Evolutionary conservation across 2,329 filamentous ascomycete species (phyloP), one percentile per base, ranked within the genome.

Genomic region (Claviceps pusilla): DNA sequence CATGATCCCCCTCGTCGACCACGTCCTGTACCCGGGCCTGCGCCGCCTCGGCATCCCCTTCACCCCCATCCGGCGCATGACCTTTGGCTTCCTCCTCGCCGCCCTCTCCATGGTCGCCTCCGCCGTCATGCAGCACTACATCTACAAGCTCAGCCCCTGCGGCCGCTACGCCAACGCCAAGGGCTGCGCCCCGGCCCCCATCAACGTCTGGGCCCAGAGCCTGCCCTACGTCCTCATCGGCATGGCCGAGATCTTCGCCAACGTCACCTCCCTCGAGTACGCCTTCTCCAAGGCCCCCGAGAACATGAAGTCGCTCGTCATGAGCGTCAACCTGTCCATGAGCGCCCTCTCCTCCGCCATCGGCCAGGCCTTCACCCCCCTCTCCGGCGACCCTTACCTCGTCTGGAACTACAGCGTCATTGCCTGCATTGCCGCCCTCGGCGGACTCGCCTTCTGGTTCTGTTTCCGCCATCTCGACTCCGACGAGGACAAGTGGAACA

Each of bases 301-400:
- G 63, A 89, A 88, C 72, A 90, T 90, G 86, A 83, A 84, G 59
- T 86, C 82, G 1, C 74, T 89, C n/a, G 84, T 90, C 61, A 76
- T 78, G 67, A 78, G 79, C 24, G 73, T 89, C 61, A 82, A 82
- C 63, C 74, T 88, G 43, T 83, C 86, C 71, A 87, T 80, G 76
- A 82, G 75, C 35, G 85, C 84, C 55, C 74, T 89, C 59, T 80
- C 82, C 1, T 75, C 82, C 35, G 84, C 85, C 41, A 70, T 89
- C 51, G 83, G 82, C n/a, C 80, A 87, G 70, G 83, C 82, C 0
- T 76, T 86, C 43, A 77, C 79, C 7, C 71, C 77, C 0, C 70
- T 87, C 1, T 77, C 78, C 0, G 73, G 71, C 7, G 82, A 87
- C 63, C 84, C 84, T 2, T 68, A 84, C 29, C 71, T 87, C 43